Conservation (phyloP, 139 green algal genomes). For the Dunaliella primolecta region DNA sequence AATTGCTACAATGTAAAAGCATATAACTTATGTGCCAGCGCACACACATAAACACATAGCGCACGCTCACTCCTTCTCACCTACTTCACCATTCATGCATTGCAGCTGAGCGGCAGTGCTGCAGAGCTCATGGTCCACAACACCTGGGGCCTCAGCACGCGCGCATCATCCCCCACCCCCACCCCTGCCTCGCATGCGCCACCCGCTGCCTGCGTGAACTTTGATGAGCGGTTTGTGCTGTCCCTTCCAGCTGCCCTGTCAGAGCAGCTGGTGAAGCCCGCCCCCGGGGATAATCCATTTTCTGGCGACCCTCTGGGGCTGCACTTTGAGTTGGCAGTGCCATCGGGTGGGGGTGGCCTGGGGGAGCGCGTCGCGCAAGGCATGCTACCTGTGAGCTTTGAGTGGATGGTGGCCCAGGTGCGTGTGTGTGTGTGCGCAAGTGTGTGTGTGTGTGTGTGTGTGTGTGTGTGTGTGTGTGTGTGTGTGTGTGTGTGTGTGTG, state of each 20-base stretch:
- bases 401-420: constrained; percentile 20
- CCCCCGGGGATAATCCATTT: constrained; percentile 47
- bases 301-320: constrained; percentile 35
- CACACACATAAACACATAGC: too few relatives aligned
- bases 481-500: background rate
- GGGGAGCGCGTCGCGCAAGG: background rate
- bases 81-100: too few relatives aligned
- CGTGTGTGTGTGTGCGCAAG: background rate
- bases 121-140: constrained; percentile 30
- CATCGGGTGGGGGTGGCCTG: background rate
- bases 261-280: constrained; percentile 46
- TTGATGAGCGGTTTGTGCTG: constrained; percentile 63
- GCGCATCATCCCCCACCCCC: constrained; percentile 17
- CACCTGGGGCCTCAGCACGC: constrained; percentile 38
- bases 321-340: background rate
- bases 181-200: background rate
- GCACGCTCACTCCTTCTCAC: too few relatives aligned
- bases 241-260: constrained; percentile 42
- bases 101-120: constrained; percentile 9
- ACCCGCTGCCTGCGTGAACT: constrained; percentile 10
- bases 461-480: background rate
- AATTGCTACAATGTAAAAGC: too few relatives aligned
- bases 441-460: background rate
- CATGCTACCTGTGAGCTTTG: constrained; percentile 9
- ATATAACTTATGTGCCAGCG: too few relatives aligned